A percentile compares a stretch with the other conserved stretches of the same genome.
Evolutionary conservation across 805 yeast species (phyloP).

Genomic region (Danielia oregonensis): DNA sequence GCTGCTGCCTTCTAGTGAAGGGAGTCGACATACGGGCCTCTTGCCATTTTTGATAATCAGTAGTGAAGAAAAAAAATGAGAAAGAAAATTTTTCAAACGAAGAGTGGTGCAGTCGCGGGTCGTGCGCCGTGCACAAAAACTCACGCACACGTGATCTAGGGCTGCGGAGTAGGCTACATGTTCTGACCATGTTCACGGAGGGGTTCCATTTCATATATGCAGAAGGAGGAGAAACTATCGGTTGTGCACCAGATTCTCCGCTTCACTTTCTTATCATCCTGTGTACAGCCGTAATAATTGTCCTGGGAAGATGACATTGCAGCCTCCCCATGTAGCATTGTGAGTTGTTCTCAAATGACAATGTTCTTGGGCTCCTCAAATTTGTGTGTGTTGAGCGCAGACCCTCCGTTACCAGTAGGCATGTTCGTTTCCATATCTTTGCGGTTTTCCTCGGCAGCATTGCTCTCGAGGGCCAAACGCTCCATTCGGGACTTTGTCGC

Average conservation of each 20-base stretch:
- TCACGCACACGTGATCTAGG: no score
- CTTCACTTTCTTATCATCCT: no score
- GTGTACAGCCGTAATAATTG: no score
- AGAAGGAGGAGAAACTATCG: no score
- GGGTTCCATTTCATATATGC: no score
- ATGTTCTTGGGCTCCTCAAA: slow-evolving; percentile 33
- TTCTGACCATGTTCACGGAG: no score
- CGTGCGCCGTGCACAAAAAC: no score
- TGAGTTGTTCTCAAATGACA: slow-evolving; percentile 20
- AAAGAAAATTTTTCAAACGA: slow-evolving; percentile 7
- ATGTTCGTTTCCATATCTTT: slow-evolving; percentile 16
- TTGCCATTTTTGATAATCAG: slow-evolving; percentile 43
- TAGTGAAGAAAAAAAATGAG: slow-evolving; percentile 9
- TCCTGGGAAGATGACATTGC: no score
- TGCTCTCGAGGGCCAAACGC: slow-evolving; percentile 14
- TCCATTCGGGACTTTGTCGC: slow-evolving; percentile 32
- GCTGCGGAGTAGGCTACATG: no score
- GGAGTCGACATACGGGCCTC: slow-evolving; percentile 48
- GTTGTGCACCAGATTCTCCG: no score
- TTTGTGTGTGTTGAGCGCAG: slow-evolving; percentile 25
- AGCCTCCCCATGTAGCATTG: no score
- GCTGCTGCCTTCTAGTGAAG: slow-evolving; percentile 18
- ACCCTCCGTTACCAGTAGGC: slow-evolving; percentile 22
- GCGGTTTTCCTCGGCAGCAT: slow-evolving; percentile 3
- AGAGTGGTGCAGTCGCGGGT: no score